A percentile compares a stretch with the other conserved stretches of the same genome.
These are phyloP conservation scores for Heritiera fomes DNA, from an alignment of 345 rosid genomes.

Conservation along the genomic window DNA sequence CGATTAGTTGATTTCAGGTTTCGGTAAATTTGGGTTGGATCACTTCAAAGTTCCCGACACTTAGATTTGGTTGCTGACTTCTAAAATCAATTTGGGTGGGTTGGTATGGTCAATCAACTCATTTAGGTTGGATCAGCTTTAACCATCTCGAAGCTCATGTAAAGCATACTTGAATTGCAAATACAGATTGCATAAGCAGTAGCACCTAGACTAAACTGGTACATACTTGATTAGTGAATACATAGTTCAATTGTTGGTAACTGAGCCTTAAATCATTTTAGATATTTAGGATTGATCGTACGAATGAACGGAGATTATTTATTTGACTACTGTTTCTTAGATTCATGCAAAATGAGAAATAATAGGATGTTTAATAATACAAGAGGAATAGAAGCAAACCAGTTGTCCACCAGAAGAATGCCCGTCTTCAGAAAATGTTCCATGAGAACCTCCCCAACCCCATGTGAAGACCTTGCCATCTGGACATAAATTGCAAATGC, in stretches of 20 bases:
- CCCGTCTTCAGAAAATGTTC: conserved; percentile 91
- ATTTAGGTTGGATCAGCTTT: neutral
- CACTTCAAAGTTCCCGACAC: neutral
- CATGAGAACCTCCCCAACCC: conserved; percentile 98
- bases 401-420: conserved; percentile 93
- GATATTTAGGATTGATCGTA: too few species aligned
- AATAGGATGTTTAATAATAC: conserved; percentile 15
- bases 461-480: conserved; percentile 81
- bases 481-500: conserved; percentile 29
- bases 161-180: neutral
- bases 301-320: neutral
- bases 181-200: neutral
- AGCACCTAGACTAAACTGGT: neutral
- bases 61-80: neutral
- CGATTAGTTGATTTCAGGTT: neutral
- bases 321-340: neutral
- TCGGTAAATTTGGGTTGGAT: too few species aligned
- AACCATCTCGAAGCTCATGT: neutral
- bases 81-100: neutral
- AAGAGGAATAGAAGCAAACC: conserved; percentile 48
- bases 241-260: neutral
- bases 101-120: neutral
- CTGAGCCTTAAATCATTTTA: neutral
- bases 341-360: conserved; percentile 4
- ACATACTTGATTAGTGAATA: neutral